Conservation (phyloP, 2,329 filamentous ascomycete genomes). For the Myotisia sp. region DNA sequence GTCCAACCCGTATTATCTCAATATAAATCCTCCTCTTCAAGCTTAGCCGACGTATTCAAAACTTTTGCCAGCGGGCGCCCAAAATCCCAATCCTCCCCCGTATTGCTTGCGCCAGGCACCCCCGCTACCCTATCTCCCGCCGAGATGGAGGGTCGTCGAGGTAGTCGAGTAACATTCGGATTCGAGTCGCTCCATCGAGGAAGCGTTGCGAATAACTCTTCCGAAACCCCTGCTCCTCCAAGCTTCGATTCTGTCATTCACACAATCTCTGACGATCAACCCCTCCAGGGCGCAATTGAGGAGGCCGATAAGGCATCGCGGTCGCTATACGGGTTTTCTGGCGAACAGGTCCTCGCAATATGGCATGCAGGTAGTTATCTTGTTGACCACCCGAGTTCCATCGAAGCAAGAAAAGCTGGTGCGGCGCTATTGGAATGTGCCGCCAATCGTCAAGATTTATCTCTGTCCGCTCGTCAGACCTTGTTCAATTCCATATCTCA, state of each 20-base stretch:
- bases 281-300: slow-evolving; percentile 23
- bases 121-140: slow-evolving; percentile 18
- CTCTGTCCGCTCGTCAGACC: slow-evolving; percentile 21
- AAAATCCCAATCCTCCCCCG: slow-evolving; percentile 27
- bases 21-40: slow-evolving; percentile 25
- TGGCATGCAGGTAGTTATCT: slow-evolving; percentile 29
- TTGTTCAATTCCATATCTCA: slow-evolving; percentile 25
- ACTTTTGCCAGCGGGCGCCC: slow-evolving; percentile 27
- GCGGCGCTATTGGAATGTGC: slow-evolving; percentile 25
- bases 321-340: slow-evolving; percentile 22
- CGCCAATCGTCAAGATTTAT: slow-evolving; percentile 26
- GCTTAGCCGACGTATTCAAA: slow-evolving; percentile 31
- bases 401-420: slow-evolving; percentile 24
- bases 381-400: slow-evolving; percentile 22
- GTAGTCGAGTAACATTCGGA: slow-evolving; percentile 21
- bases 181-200: slow-evolving; percentile 31
- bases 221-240: slow-evolving; percentile 24
- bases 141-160: slow-evolving; percentile 22
- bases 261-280: slow-evolving; percentile 23
- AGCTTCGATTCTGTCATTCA: slow-evolving; percentile 27
- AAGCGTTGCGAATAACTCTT: slow-evolving; percentile 22
- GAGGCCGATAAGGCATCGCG: slow-evolving; percentile 25
- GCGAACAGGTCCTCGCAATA: slow-evolving; percentile 27
- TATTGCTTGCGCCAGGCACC: slow-evolving; percentile 20
- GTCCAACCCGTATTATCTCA: slow-evolving; percentile 20